These are phyloP conservation scores for Trypanosoma rangeli DNA, from an alignment of 208 protist genomes.

Conservation along the genomic window DNA sequence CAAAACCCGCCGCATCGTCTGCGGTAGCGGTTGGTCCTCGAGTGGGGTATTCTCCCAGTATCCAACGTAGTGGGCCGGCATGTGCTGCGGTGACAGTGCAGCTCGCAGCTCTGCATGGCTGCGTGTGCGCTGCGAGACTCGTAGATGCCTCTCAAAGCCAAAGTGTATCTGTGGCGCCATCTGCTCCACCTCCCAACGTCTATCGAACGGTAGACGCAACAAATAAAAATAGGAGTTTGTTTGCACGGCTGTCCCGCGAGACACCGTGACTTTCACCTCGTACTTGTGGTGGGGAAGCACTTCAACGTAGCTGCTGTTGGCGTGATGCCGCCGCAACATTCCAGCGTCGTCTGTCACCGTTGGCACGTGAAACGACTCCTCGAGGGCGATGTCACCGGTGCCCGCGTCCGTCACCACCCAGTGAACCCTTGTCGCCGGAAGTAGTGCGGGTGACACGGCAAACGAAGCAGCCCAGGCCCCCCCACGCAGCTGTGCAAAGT, in stretches of 20 bases:
- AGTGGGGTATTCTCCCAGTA: conserved; percentile 67
- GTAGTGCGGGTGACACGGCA: conserved; percentile 44
- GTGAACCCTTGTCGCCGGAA: conserved; percentile 52
- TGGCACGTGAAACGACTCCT: conserved; percentile 32
- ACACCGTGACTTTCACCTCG: conserved; percentile 35
- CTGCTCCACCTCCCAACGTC: conserved; percentile 40
- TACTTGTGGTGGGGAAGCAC: conserved; percentile 59
- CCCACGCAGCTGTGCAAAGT: conserved; percentile 23
- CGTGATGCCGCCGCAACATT: conserved; percentile 29
- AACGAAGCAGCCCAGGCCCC: conserved; percentile 47
- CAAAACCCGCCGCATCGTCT: conserved; percentile 26
- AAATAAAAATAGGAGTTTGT: conserved; percentile 38
- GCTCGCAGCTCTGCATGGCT: conserved; percentile 31
- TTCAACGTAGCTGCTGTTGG: conserved; percentile 51
- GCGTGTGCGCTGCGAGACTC: conserved; percentile 37
- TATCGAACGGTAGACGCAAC: conserved; percentile 59
- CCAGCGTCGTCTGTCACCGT: conserved; percentile 9
- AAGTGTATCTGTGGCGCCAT: conserved; percentile 50
- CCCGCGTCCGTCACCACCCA: conserved; percentile 36
- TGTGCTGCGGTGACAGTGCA: conserved; percentile 35
- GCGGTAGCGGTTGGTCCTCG: conserved; percentile 51
- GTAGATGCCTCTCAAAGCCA: conserved; percentile 54
- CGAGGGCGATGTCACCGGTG: conserved; percentile 14
- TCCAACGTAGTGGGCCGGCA: conserved; percentile 37
- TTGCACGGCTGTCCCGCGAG: conserved; percentile 21